A percentile compares a stretch with the other conserved stretches of the same genome.
Evolutionary conservation across 2,329 filamentous ascomycete species (phyloP).

Genomic region (Aspergillus carbonarius): DNA sequence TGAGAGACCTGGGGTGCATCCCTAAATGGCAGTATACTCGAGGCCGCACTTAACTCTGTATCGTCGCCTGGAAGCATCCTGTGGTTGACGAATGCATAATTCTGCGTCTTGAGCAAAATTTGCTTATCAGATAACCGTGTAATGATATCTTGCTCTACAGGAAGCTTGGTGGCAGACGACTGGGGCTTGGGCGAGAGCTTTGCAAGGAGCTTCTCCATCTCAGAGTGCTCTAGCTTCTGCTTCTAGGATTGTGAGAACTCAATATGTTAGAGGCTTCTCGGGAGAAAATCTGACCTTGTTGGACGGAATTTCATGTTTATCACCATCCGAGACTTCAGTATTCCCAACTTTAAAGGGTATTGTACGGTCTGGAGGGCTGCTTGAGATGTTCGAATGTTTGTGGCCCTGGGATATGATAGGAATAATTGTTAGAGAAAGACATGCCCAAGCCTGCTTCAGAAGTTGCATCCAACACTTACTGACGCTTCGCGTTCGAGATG

Average conservation of each 20-base stretch:
- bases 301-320: constrained; percentile 26
- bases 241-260: constrained; percentile 43
- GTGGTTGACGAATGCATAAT: constrained; percentile 46
- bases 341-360: constrained; percentile 37
- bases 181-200: constrained; percentile 42
- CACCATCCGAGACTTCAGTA: constrained; percentile 24
- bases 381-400: constrained; percentile 27
- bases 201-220: constrained; percentile 63
- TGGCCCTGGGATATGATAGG: constrained; percentile 18
- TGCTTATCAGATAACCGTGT: constrained; percentile 74
- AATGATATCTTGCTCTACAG: constrained; percentile 48
- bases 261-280: not conserved
- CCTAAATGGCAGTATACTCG: constrained; percentile 18
- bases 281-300: constrained; percentile 37
- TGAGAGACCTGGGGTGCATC: constrained; percentile 13
- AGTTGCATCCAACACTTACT: constrained; percentile 21
- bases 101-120: constrained; percentile 59
- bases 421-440: not conserved
- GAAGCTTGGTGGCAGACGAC: constrained; percentile 13
- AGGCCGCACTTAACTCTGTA: constrained; percentile 22
- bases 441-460: not conserved
- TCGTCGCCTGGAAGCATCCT: constrained; percentile 14
- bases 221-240: constrained; percentile 49
- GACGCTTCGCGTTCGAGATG: constrained; percentile 25
- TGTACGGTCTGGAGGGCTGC: constrained; percentile 31